Percentiles rank a stretch among this genome's conserved stretches.
These are phyloP conservation scores for Aspergillus costaricaensis DNA, from an alignment of 2,329 filamentous ascomycete species.

Conservation along the genomic window DNA sequence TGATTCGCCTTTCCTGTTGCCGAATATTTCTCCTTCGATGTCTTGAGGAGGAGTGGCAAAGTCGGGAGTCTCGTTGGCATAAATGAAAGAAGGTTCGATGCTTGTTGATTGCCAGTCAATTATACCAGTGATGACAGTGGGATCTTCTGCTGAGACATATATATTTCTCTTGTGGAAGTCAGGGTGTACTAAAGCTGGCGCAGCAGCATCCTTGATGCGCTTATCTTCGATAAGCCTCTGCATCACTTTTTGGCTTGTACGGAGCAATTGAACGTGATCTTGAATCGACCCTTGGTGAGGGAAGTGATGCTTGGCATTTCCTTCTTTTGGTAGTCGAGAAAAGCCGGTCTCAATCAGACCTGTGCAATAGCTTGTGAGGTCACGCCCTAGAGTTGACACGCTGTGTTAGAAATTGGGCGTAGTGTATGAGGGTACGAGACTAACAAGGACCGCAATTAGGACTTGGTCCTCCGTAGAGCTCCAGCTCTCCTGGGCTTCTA, in stretches of 20 bases:
- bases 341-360: conserved; percentile 27
- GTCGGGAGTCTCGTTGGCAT: conserved; percentile 30
- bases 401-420: background rate
- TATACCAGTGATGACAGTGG: conserved; percentile 31
- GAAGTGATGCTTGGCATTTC: conserved; percentile 1
- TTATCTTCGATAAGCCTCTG: conserved; percentile 24
- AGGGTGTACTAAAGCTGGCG: conserved; percentile 29
- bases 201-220: conserved; percentile 23
- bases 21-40: conserved; percentile 15
- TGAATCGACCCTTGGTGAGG: conserved; percentile 23
- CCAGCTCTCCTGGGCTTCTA: conserved; percentile 16
- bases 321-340: conserved; percentile 23
- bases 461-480: conserved; percentile 22
- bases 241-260: conserved; percentile 24
- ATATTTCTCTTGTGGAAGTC: conserved; percentile 40
- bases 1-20: conserved; percentile 17
- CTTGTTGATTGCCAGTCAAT: conserved; percentile 39
- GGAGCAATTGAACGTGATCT: conserved; percentile 17
- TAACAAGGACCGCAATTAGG: conserved; percentile 26
- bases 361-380: conserved; percentile 19
- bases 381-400: conserved; percentile 18
- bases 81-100: conserved; percentile 35
- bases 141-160: conserved; percentile 33
- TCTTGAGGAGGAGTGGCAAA: conserved; percentile 26
- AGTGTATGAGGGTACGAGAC: background rate